These are phyloP conservation scores for Penicillium sp. DNA, from an alignment of 2,329 filamentous ascomycete species.

Conservation along the genomic window DNA sequence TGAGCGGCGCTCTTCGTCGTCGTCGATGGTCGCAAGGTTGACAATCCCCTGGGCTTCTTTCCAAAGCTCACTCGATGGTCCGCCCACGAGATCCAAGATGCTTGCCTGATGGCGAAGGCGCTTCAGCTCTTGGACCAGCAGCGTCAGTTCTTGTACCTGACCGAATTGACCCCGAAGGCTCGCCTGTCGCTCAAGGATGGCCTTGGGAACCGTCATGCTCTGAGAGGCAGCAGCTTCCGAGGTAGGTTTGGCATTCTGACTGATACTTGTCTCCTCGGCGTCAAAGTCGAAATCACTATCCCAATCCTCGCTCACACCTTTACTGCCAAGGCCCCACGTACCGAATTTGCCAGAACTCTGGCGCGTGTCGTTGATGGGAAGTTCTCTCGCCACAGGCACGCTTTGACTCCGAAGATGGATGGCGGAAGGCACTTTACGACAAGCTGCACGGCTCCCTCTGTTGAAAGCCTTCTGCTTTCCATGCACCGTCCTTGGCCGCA, in stretches of 20 bases:
- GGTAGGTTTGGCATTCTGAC: neutral
- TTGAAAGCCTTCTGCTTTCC: slow-evolving; percentile 57
- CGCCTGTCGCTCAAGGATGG: slow-evolving; percentile 60
- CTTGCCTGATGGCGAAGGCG: slow-evolving; percentile 55
- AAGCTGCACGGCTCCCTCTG: slow-evolving; percentile 54
- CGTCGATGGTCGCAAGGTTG: slow-evolving; percentile 61
- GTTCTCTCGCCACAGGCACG: slow-evolving; percentile 55
- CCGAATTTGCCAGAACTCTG: slow-evolving; percentile 57
- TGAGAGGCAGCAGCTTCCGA: slow-evolving; percentile 13
- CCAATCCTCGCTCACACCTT: slow-evolving; percentile 64
- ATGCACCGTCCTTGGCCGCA: slow-evolving; percentile 59
- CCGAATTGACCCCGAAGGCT: slow-evolving; percentile 63
- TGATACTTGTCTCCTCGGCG: slow-evolving; percentile 40
- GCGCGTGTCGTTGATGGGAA: slow-evolving; percentile 47
- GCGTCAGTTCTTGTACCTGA: slow-evolving; percentile 59
- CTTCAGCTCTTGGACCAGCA: slow-evolving; percentile 62
- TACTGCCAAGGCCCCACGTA: slow-evolving; percentile 63
- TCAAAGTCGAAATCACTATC: slow-evolving; percentile 65
- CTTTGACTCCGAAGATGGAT: slow-evolving; percentile 63
- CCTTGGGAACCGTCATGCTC: slow-evolving; percentile 52
- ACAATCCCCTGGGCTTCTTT: slow-evolving; percentile 64
- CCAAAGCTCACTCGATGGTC: slow-evolving; percentile 54
- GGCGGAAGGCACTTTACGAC: slow-evolving; percentile 55
- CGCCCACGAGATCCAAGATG: slow-evolving; percentile 51
- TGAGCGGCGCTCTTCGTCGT: slow-evolving; percentile 51